A percentile compares a stretch with the other conserved stretches of the same genome.
These are phyloP conservation scores for Aspergillus bombycis DNA, from an alignment of 2,329 filamentous ascomycete species.

Conservation along the genomic window DNA sequence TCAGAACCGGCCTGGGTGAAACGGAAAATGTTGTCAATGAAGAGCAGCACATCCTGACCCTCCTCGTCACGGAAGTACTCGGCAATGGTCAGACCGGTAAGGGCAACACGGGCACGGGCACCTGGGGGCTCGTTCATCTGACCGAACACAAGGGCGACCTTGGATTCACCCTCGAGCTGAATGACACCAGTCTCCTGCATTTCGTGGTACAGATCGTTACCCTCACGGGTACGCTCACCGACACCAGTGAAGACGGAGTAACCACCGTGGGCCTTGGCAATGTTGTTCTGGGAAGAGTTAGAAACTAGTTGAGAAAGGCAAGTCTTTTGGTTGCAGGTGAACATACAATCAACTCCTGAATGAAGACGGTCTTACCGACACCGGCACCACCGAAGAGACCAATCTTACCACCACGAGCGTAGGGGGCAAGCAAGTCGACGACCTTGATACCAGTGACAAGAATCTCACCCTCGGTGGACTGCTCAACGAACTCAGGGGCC, in stretches of 20 bases:
- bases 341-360: slow-evolving; percentile 92
- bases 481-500: slow-evolving; percentile 87
- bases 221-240: slow-evolving; percentile 99
- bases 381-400: slow-evolving; percentile 99
- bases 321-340: not conserved
- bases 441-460: slow-evolving; percentile 99
- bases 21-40: slow-evolving; percentile 99
- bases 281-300: slow-evolving; percentile 77
- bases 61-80: slow-evolving; percentile 82
- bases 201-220: slow-evolving; percentile 99
- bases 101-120: slow-evolving; percentile 98
- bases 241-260: slow-evolving; percentile 99
- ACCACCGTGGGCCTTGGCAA: slow-evolving; percentile 99
- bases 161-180: slow-evolving; percentile 98
- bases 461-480: slow-evolving; percentile 95
- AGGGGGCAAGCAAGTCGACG: slow-evolving; percentile 97
- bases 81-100: slow-evolving; percentile 72
- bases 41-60: slow-evolving; percentile 96
- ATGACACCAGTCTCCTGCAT: slow-evolving; percentile 99
- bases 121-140: slow-evolving; percentile 99
- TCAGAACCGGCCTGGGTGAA: slow-evolving; percentile 99
- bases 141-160: slow-evolving; percentile 99
- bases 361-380: slow-evolving; percentile 99
- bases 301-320: not conserved
- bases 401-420: slow-evolving; percentile 99